Evolutionary conservation across 1,139 yeast genomes (phyloP).

Genomic region (Pneumocystis murina): DNA sequence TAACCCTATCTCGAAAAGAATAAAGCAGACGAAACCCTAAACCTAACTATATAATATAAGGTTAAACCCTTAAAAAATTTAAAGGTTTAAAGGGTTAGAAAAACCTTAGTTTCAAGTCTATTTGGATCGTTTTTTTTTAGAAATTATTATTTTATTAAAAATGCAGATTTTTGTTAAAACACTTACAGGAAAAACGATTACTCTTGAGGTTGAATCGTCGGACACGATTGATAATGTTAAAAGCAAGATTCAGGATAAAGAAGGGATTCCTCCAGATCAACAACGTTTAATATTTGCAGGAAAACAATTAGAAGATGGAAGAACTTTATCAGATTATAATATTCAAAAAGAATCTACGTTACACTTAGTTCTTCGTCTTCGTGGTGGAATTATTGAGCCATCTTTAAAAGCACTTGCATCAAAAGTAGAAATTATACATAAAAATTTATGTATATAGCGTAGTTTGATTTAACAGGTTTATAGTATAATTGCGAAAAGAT

Average conservation of each 20-base stretch:
- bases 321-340: conserved; percentile 87
- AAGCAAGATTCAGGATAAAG: conserved; percentile 88
- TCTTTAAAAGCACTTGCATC: conserved; percentile 98
- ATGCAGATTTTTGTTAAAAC: conserved; percentile 32
- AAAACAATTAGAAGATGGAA: conserved; percentile 87
- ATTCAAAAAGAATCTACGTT: conserved; percentile 86
- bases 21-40: too few relatives aligned
- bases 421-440: conserved; percentile 12
- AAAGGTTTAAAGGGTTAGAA: neutral
- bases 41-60: neutral
- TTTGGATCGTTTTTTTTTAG: neutral
- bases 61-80: neutral
- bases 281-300: conserved; percentile 89
- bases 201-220: conserved; percentile 87
- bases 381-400: conserved; percentile 98
- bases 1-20: too few relatives aligned
- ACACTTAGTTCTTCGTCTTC: conserved; percentile 74
- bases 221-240: conserved; percentile 91
- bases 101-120: neutral
- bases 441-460: neutral
- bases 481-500: conserved; percentile 99
- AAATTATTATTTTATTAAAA: neutral
- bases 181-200: conserved; percentile 78
- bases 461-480: neutral
- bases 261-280: conserved; percentile 91